These are phyloP conservation scores for Mrakia gelida DNA, from an alignment of 768 basidiomycete genomes.

Conservation along the genomic window DNA sequence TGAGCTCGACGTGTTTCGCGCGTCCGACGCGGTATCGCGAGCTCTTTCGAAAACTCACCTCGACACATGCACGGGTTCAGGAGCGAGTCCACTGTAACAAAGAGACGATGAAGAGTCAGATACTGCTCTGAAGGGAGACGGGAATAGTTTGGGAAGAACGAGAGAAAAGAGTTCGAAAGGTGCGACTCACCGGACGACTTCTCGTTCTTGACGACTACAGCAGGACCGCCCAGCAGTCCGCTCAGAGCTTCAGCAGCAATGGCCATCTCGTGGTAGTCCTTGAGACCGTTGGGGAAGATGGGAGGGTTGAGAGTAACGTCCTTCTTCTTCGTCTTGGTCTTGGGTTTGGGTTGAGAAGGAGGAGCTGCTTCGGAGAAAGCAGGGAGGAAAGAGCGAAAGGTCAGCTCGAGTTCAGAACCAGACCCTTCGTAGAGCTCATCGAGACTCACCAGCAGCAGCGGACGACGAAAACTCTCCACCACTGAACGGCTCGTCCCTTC, in stretches of 20 bases:
- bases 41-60: background rate
- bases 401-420: background rate
- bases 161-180: background rate
- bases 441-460: background rate
- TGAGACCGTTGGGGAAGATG: slow-evolving; percentile 30
- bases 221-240: background rate
- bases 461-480: slow-evolving; percentile 11
- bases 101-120: background rate
- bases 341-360: background rate
- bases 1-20: background rate
- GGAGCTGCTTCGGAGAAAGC: background rate
- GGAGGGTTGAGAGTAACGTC: slow-evolving; percentile 21
- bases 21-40: background rate
- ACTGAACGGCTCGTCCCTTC: slow-evolving; percentile 2
- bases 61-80: slow-evolving; percentile 30
- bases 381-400: background rate
- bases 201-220: slow-evolving; percentile 10
- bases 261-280: slow-evolving; percentile 26
- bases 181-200: background rate
- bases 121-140: background rate
- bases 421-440: background rate
- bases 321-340: slow-evolving; percentile 22
- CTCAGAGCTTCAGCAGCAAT: slow-evolving; percentile 22
- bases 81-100: slow-evolving; percentile 8
- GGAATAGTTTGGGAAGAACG: background rate